Conservation (phyloP, 2,329 filamentous ascomycete species). For the Fragosphaeria purpurea region DNA sequence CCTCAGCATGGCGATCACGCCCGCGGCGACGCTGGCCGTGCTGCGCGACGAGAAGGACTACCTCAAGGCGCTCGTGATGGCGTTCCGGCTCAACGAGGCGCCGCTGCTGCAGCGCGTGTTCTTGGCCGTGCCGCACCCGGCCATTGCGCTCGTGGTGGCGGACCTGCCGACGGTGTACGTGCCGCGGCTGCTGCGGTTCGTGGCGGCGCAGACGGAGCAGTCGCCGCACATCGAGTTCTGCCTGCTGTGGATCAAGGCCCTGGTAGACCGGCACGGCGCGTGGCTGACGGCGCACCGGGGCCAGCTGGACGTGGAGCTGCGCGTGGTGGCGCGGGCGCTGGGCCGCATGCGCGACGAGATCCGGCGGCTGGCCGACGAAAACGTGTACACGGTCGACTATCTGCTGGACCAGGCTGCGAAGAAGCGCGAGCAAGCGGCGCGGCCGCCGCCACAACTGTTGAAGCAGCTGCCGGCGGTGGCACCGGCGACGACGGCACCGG, state of each 20-base stretch:
- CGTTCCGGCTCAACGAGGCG: conserved; percentile 86
- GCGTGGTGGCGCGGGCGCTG: conserved; percentile 72
- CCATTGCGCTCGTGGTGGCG: conserved; percentile 68
- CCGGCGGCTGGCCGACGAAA: conserved; percentile 73
- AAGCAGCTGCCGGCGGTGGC: conserved; percentile 18
- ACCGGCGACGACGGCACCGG: neutral
- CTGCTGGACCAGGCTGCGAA: conserved; percentile 44
- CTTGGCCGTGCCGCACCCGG: conserved; percentile 64
- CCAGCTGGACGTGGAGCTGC: conserved; percentile 73
- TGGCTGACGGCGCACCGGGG: conserved; percentile 74
- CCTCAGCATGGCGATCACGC: conserved; percentile 87
- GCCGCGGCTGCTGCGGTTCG: conserved; percentile 71
- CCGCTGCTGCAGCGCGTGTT: conserved; percentile 77
- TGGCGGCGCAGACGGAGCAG: conserved; percentile 78
- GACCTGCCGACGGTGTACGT: conserved; percentile 80
- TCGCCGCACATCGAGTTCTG: conserved; percentile 94
- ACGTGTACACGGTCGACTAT: conserved; percentile 82
- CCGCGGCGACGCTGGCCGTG: conserved; percentile 65
- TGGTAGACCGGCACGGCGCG: conserved; percentile 71
- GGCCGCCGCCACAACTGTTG: conserved; percentile 14
- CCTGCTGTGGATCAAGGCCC: conserved; percentile 78
- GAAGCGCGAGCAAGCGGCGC: conserved; percentile 17
- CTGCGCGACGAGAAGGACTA: conserved; percentile 64
- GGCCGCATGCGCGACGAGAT: conserved; percentile 74
- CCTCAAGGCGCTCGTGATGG: conserved; percentile 90